These are phyloP conservation scores for Pueraria montana DNA, from an alignment of 306 rosid genomes.

Conservation along the genomic window DNA sequence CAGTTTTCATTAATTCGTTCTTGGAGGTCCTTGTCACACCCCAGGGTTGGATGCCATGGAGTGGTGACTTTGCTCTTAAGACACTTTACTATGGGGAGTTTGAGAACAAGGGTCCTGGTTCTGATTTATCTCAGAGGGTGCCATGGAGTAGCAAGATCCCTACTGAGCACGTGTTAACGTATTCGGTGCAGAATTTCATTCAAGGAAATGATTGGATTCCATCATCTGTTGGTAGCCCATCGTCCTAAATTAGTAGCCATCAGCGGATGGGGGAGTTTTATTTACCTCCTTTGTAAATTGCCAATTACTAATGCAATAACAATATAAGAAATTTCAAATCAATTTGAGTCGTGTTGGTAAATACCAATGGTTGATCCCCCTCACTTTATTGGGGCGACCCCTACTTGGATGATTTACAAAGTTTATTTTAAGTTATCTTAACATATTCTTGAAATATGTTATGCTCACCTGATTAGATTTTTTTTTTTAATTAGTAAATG, in stretches of 20 bases:
- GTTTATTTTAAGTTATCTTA: background rate
- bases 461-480: too few species aligned
- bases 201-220: slow-evolving; percentile 84
- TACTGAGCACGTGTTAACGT: slow-evolving; percentile 55
- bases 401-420: background rate
- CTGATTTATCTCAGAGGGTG: slow-evolving; percentile 61
- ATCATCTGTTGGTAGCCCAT: slow-evolving; percentile 34
- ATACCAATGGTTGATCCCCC: background rate
- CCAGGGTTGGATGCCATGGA: slow-evolving; percentile 87
- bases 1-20: slow-evolving; percentile 63
- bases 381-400: slow-evolving; percentile 9
- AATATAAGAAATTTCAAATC: slow-evolving; percentile 9
- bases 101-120: slow-evolving; percentile 66
- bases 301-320: background rate
- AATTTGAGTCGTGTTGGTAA: background rate
- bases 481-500: too few species aligned
- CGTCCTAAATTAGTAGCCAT: background rate
- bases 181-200: slow-evolving; percentile 80
- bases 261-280: background rate
- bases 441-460: too few species aligned
- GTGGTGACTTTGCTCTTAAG: slow-evolving; percentile 65
- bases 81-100: slow-evolving; percentile 87
- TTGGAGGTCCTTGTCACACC: slow-evolving; percentile 64
- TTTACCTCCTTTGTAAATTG: slow-evolving; percentile 22
- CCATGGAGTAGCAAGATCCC: slow-evolving; percentile 77